Percentiles rank a stretch among this genome's conserved stretches.
These are phyloP conservation scores for Hypocrella siamensis DNA, from an alignment of 2,329 filamentous ascomycete species.

Conservation along the genomic window DNA sequence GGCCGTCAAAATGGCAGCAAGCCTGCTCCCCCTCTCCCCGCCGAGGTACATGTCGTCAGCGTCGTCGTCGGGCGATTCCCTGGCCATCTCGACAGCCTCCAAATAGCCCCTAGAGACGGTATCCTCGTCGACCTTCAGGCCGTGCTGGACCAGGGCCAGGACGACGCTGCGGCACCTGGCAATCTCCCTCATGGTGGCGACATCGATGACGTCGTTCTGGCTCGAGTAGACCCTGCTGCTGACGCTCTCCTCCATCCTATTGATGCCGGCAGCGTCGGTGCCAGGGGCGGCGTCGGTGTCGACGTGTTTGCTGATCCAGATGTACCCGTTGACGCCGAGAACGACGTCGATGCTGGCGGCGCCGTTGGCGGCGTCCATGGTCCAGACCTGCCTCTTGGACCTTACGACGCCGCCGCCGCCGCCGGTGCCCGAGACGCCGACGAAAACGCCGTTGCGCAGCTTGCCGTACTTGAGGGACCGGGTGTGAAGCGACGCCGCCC, in stretches of 20 bases:
- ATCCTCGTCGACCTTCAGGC: constrained; percentile 77
- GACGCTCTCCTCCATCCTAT: constrained; percentile 74
- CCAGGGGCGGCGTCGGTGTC: constrained; percentile 42
- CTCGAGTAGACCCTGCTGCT: constrained; percentile 81
- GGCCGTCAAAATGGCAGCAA: constrained; percentile 25
- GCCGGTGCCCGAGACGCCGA: constrained; percentile 65
- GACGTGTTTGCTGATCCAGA: constrained; percentile 82
- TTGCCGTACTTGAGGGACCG: constrained; percentile 88
- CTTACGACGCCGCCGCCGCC: constrained; percentile 79
- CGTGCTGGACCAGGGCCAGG: constrained; percentile 65
- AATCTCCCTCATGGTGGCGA: constrained; percentile 74
- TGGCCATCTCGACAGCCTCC: constrained; percentile 60
- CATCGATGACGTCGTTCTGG: constrained; percentile 75
- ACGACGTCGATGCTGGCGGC: constrained; percentile 65
- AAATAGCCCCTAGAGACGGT: constrained; percentile 72
- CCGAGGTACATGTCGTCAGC: constrained; percentile 45
- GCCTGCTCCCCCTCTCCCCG: constrained; percentile 35
- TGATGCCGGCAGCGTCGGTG: constrained; percentile 45
- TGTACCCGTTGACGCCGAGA: constrained; percentile 90
- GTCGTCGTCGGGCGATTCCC: constrained; percentile 42
- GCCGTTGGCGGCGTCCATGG: constrained; percentile 42
- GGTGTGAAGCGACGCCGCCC: constrained; percentile 76
- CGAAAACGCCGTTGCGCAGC: constrained; percentile 81
- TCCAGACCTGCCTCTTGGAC: constrained; percentile 76
- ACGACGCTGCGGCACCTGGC: constrained; percentile 70